These are phyloP conservation scores for Rhynchospora tenuis DNA, from an alignment of 176 grass and related monocot genomes.

Conservation along the genomic window DNA sequence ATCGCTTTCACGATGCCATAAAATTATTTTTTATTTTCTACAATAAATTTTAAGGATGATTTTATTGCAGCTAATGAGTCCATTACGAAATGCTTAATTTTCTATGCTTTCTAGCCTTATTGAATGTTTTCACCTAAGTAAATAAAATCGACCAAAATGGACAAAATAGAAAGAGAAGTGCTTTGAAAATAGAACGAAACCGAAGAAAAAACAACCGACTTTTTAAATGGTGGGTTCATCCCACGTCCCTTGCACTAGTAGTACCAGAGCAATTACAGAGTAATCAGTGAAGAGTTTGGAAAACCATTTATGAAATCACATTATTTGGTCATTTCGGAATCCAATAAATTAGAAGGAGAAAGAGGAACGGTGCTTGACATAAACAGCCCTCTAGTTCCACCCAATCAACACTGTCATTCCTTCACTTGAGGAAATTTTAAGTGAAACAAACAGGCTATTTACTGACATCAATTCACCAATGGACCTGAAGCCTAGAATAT, in stretches of 20 bases:
- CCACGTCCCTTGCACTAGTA: neutral
- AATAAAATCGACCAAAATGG: neutral
- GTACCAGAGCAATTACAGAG: neutral
- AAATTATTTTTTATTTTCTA: neutral
- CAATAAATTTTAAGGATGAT: neutral
- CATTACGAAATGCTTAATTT: neutral
- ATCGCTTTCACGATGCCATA: neutral
- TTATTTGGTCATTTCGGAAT: neutral
- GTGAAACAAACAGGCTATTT: conserved; percentile 15
- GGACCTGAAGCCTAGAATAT: neutral
- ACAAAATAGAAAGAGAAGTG: neutral
- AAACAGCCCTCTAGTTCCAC: conserved; percentile 4
- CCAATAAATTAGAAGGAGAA: neutral
- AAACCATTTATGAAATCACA: neutral
- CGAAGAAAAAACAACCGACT: neutral
- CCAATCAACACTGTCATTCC: neutral
- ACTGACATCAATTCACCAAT: conserved; percentile 1
- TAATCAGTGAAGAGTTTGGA: neutral
- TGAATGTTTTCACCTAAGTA: neutral
- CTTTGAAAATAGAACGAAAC: neutral
- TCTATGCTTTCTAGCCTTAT: neutral
- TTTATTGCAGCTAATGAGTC: neutral
- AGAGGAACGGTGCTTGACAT: neutral
- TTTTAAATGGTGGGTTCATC: neutral
- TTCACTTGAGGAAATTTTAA: neutral